Base-by-base conservation (phyloP, 208 protist species). In the Acanthamoeba royreba region DNA sequence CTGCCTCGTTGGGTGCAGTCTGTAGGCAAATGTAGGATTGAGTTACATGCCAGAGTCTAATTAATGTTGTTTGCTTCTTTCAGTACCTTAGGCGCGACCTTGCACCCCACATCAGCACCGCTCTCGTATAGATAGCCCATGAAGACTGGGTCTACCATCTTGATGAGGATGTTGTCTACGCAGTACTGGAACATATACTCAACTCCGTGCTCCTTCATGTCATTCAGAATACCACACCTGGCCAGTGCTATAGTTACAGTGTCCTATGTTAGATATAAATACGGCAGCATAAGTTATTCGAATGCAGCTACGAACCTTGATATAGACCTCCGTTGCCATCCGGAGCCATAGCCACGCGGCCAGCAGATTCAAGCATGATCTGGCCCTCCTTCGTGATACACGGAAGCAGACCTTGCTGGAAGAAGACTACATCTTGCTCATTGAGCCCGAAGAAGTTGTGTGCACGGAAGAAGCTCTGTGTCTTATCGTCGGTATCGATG, bases 241-340 rank as follows among this genome's bases (percentile, higher is more conserved):
- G 58, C 35, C 0, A 99, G 69, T 28, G 97, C 97, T 55, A 19
- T 63, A 9, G 42, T 42, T 89, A 89, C 25, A 89, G 11, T 58
- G 49, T 58, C 49, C 15, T 81, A 81, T 81, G 55, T 38, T 89
- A 4, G 4, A 69, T 74, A 7, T 77, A 58, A 25, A 88, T 5
- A 7, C 66, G 53, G 3, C 28, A 13, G 5, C 31, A 8, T 2
- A 42, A 31, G 7, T 91, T 33, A n/a, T n/a, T n/a, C n/a, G n/a
- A n/a, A n/a, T 15, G 49, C 25, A 53, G 11, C 17, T 35, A 69
- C 17, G 55, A 72, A 95, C 89, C 94, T 66, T 96, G 85, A 93
- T 99, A 99, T 17, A 99, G 87, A 15, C 98, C 99, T 28, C 98
- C 99, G 97, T 99, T 99, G 35, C 99, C 99, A 88, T 99, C 98